phyloP scores from a whole-genome alignment of 805 yeast genomes.

The Peterozyma xylosa region DNA sequence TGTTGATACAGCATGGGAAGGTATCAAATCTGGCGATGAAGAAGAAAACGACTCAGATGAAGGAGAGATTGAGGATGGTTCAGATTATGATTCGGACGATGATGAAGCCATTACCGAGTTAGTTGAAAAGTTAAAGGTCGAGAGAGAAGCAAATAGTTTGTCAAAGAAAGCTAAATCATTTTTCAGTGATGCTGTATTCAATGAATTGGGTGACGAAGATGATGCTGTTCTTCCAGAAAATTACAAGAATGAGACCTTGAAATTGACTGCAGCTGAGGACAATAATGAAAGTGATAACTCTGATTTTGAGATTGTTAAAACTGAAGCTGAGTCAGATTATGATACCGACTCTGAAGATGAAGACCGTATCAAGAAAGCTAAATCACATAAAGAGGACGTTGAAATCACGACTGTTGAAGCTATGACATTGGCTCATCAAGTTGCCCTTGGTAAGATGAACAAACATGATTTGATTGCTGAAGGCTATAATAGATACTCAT shows the following conservation, averaged over 20 bases:
- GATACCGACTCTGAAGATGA: slow-evolving; percentile 51
- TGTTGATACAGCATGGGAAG: slow-evolving; percentile 74
- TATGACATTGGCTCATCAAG: slow-evolving; percentile 95
- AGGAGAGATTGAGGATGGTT: slow-evolving; percentile 33
- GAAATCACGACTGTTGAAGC: slow-evolving; percentile 92
- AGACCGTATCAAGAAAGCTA: slow-evolving; percentile 29
- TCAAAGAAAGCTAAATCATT: slow-evolving; percentile 32
- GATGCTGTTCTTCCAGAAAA: slow-evolving; percentile 5
- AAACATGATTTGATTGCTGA: slow-evolving; percentile 86
- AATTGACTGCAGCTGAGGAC: slow-evolving; percentile 14
- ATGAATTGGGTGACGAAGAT: slow-evolving; percentile 34
- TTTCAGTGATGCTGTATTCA: slow-evolving; percentile 46
- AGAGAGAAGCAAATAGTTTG: slow-evolving; percentile 34
- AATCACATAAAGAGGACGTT: slow-evolving; percentile 52
- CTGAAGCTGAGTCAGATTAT: slow-evolving; percentile 25
- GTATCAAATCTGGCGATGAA: slow-evolving; percentile 44
- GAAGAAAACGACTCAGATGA: slow-evolving; percentile 30
- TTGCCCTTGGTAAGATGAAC: slow-evolving; percentile 82
- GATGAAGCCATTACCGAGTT: slow-evolving; percentile 60
- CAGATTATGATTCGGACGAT: slow-evolving; percentile 51
- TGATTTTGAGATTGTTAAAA: slow-evolving; percentile 36
- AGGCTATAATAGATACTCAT: slow-evolving; percentile 86
- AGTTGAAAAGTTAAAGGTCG: slow-evolving; percentile 44
- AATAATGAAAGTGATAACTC: slow-evolving; percentile 27
- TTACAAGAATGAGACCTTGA: background rate